phyloP scores from a whole-genome alignment of 2,329 filamentous ascomycete genomes.

The Dactylella cylindrospora region DNA sequence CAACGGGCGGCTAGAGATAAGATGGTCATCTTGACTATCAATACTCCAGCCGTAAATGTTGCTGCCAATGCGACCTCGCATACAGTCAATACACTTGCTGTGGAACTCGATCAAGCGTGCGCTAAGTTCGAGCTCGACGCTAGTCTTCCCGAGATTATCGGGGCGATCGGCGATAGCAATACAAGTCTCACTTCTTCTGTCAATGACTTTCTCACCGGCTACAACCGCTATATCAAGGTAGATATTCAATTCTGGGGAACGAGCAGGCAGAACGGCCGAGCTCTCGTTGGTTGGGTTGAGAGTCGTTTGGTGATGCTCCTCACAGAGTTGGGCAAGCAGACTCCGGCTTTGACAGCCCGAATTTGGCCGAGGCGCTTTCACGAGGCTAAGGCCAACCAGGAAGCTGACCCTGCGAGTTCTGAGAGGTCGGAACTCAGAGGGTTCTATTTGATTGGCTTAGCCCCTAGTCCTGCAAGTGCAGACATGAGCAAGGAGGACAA shows the following conservation, averaged over 20 bases:
- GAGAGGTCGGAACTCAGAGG: constrained; percentile 59
- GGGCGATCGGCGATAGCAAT: constrained; percentile 18
- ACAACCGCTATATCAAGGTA: constrained; percentile 62
- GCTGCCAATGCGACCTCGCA: constrained; percentile 59
- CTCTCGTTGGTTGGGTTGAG: constrained; percentile 66
- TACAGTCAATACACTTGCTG: constrained; percentile 58
- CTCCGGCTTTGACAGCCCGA: constrained; percentile 59
- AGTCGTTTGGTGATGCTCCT: constrained; percentile 60
- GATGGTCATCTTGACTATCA: constrained; percentile 65
- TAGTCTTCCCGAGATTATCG: constrained; percentile 56
- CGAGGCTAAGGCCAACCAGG: constrained; percentile 51
- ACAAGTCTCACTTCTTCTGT: constrained; percentile 3
- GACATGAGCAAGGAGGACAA: constrained; percentile 53
- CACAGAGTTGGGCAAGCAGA: constrained; percentile 60
- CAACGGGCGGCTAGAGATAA: constrained; percentile 62
- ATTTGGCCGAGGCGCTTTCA: constrained; percentile 66
- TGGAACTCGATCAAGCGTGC: constrained; percentile 59
- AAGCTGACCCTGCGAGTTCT: too few relatives aligned
- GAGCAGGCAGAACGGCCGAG: constrained; percentile 59
- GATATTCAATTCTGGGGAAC: constrained; percentile 67
- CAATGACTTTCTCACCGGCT: constrained; percentile 58
- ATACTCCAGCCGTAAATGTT: constrained; percentile 64
- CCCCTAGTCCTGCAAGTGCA: neutral
- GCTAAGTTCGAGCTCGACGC: constrained; percentile 51
- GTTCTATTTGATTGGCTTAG: constrained; percentile 64